Evolutionary conservation across 2,329 filamentous ascomycete genomes (phyloP).

Genomic region (Pyricularia pennisetigena): DNA sequence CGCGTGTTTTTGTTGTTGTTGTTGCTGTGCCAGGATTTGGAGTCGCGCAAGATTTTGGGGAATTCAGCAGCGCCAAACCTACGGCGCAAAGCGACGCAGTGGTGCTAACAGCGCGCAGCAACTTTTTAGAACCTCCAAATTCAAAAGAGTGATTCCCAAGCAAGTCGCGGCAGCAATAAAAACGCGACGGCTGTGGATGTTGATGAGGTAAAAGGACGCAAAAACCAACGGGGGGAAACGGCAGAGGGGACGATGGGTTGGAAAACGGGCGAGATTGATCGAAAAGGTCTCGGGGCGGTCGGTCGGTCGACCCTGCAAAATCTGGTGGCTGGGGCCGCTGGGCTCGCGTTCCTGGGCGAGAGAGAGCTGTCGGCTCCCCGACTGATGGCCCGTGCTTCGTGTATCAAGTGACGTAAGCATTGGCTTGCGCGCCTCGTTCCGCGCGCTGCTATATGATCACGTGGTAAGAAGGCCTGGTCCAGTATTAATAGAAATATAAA

Average conservation of each 20-base stretch:
- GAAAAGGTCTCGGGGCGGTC: neutral
- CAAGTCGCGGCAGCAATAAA: neutral
- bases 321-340: neutral
- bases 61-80: neutral
- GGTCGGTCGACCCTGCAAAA: neutral
- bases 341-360: neutral
- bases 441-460: neutral
- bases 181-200: neutral
- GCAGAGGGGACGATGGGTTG: neutral
- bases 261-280: neutral
- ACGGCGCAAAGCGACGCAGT: neutral
- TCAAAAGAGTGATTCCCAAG: neutral
- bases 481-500: neutral
- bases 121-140: neutral
- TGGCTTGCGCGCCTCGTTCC: neutral
- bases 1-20: constrained; percentile 1
- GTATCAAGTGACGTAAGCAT: neutral
- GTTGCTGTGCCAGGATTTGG: neutral
- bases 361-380: neutral
- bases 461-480: neutral
- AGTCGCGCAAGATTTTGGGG: neutral
- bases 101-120: neutral
- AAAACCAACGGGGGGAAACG: neutral
- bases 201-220: neutral
- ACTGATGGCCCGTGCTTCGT: neutral